Evolutionary conservation across 257 asterid genomes (phyloP).

Genomic region (Plantago major): DNA sequence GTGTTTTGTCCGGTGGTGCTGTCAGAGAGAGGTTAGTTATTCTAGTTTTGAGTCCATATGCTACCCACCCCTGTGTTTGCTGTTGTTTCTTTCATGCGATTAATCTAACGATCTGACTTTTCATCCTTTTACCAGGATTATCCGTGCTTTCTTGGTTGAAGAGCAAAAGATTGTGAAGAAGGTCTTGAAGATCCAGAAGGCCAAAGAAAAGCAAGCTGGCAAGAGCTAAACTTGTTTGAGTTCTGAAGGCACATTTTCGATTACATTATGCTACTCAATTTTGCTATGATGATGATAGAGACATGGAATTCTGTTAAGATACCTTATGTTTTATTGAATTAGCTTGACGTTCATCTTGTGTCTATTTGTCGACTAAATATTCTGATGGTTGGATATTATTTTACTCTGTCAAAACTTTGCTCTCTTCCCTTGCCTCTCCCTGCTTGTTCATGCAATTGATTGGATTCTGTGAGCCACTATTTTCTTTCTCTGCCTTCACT

Average conservation of each 20-base stretch:
- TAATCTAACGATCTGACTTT: neutral
- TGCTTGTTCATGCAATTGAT: too few relatives aligned
- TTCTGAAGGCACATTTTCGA: neutral
- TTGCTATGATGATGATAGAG: conserved; percentile 35
- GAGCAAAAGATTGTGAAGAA: conserved; percentile 71
- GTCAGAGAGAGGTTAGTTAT: conserved; percentile 59
- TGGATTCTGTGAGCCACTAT: too few relatives aligned
- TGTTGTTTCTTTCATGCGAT: neutral
- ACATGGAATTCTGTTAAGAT: conserved; percentile 5
- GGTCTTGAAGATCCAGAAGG: conserved; percentile 68
- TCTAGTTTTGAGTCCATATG: neutral
- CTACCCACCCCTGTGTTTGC: neutral
- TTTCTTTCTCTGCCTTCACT: too few relatives aligned
- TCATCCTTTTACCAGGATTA: conserved; percentile 33
- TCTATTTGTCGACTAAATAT: conserved; percentile 6
- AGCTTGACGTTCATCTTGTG: conserved; percentile 10
- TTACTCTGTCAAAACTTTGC: neutral
- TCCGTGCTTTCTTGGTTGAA: conserved; percentile 72
- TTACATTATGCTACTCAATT: conserved; percentile 13
- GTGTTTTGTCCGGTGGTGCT: conserved; percentile 61
- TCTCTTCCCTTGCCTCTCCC: too few relatives aligned
- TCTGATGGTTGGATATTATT: neutral
- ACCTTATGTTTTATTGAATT: conserved; percentile 7
- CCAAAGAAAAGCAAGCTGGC: conserved; percentile 47
- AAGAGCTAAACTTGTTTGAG: conserved; percentile 33